Percentiles rank a stretch among this genome's conserved stretches.
Conservation (phyloP, 352 stramenopile species). For the Phytophthora agathidicida region DNA sequence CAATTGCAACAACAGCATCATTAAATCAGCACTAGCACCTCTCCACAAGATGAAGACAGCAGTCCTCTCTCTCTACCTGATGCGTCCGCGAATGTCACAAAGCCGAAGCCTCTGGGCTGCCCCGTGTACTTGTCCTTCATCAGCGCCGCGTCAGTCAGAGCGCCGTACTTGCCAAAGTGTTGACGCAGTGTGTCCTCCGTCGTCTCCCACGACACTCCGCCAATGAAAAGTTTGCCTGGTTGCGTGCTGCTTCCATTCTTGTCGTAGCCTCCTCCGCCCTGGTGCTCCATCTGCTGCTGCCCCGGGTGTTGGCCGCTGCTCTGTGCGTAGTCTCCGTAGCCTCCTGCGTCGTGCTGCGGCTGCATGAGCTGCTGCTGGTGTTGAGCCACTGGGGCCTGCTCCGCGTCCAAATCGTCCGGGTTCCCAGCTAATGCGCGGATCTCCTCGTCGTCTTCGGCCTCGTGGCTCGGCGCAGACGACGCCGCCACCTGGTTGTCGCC, state of each 20-base stretch:
- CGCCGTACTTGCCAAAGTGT: conserved; percentile 91
- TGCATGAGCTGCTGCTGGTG: conserved; percentile 36
- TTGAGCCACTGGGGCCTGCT: conserved; percentile 25
- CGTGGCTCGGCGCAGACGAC: conserved; percentile 2
- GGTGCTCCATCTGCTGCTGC: conserved; percentile 55
- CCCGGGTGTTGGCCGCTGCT: conserved; percentile 44
- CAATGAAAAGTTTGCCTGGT: conserved; percentile 91
- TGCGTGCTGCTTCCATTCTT: conserved; percentile 35
- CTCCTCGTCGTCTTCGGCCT: conserved; percentile 71
- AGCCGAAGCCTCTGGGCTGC: conserved; percentile 92
- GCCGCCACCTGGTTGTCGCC: conserved; percentile 6
- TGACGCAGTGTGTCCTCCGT: conserved; percentile 90
- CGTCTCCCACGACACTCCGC: conserved; percentile 93
- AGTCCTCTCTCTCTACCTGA: conserved; percentile 54
- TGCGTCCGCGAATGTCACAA: conserved; percentile 93
- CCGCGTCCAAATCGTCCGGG: conserved; percentile 47
- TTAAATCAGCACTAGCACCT: not conserved
- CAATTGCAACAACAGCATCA: conserved; percentile 2
- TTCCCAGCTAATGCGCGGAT: conserved; percentile 67
- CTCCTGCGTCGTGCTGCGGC: conserved; percentile 21
- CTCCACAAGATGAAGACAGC: conserved; percentile 15
- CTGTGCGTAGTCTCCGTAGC: conserved; percentile 39
- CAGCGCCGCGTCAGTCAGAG: conserved; percentile 85
- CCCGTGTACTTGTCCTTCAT: conserved; percentile 95
- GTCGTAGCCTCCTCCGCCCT: conserved; percentile 34